phyloP scores from a whole-genome alignment of 768 basidiomycete genomes.

The Kwoniella mangroviensis region DNA sequence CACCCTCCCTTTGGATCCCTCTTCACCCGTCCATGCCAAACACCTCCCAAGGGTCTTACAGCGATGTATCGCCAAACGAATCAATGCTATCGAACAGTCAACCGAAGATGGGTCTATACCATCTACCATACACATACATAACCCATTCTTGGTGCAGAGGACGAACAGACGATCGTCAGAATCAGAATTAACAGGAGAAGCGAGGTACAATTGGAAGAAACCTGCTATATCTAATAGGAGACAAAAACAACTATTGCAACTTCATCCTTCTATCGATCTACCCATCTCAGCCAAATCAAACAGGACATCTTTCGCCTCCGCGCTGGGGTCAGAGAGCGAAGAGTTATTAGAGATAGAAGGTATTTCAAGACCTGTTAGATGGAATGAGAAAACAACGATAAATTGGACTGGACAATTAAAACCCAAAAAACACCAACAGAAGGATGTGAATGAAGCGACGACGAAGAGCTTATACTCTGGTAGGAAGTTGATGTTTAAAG shows the following conservation, averaged over 20 bases:
- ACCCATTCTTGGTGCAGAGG: constrained; percentile 37
- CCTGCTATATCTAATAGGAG: constrained; percentile 41
- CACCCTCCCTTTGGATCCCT: constrained; percentile 1
- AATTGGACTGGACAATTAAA: constrained; percentile 33
- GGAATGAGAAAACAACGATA: constrained; percentile 24
- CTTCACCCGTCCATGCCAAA: constrained; percentile 20
- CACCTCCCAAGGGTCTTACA: constrained; percentile 38
- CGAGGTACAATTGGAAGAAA: constrained; percentile 25
- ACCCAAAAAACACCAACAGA: constrained; percentile 7
- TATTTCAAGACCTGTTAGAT: constrained; percentile 15
- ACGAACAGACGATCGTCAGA: constrained; percentile 20
- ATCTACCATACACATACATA: constrained; percentile 24
- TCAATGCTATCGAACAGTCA: neutral
- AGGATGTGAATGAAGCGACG: constrained; percentile 14
- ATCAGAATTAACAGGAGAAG: constrained; percentile 21
- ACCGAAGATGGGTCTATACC: constrained; percentile 5
- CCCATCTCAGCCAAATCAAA: constrained; percentile 24
- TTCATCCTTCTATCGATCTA: constrained; percentile 25
- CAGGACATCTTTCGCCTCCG: neutral
- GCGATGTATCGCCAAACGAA: constrained; percentile 29
- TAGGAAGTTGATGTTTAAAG: constrained; percentile 48
- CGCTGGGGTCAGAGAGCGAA: neutral
- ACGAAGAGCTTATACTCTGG: constrained; percentile 38
- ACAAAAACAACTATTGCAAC: constrained; percentile 40
- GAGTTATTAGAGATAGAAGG: neutral